phyloP scores from a whole-genome alignment of 768 basidiomycete species.

The Lentinula guzmanii region DNA sequence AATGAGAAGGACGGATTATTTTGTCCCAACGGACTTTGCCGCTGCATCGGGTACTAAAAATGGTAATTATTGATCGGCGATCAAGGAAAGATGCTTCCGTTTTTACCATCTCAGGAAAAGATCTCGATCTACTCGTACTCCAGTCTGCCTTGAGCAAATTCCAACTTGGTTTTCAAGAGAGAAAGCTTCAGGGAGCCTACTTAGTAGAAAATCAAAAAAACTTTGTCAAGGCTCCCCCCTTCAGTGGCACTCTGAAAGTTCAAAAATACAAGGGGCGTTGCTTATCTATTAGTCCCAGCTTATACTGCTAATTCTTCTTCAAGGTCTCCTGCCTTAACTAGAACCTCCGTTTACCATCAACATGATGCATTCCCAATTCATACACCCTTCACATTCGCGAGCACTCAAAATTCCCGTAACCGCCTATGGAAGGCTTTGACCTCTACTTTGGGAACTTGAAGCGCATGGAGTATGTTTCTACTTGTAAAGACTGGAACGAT shows the following conservation, averaged over 20 bases:
- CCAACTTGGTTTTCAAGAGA: too few relatives aligned
- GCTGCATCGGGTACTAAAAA: not conserved
- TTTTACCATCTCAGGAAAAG: not conserved
- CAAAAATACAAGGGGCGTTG: too few relatives aligned
- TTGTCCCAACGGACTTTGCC: not conserved
- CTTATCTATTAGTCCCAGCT: not conserved
- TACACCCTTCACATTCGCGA: not conserved
- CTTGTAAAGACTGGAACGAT: not conserved
- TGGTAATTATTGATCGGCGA: constrained; percentile 6
- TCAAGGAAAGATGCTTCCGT: constrained; percentile 8
- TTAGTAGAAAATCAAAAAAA: too few relatives aligned
- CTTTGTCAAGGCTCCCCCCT: too few relatives aligned
- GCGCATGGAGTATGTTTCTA: not conserved
- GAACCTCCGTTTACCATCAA: not conserved
- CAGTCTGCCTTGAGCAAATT: not conserved
- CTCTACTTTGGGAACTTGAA: not conserved
- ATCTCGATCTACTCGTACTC: not conserved
- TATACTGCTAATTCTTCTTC: not conserved
- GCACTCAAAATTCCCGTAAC: not conserved
- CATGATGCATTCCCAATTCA: not conserved
- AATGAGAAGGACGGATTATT: not conserved
- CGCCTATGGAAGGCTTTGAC: constrained; percentile 5
- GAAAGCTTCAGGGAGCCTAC: not conserved
- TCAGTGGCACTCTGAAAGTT: too few relatives aligned
- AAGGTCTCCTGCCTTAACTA: not conserved